phyloP scores from a whole-genome alignment of 306 rosid species.

The Cyclanthera cordifolia region DNA sequence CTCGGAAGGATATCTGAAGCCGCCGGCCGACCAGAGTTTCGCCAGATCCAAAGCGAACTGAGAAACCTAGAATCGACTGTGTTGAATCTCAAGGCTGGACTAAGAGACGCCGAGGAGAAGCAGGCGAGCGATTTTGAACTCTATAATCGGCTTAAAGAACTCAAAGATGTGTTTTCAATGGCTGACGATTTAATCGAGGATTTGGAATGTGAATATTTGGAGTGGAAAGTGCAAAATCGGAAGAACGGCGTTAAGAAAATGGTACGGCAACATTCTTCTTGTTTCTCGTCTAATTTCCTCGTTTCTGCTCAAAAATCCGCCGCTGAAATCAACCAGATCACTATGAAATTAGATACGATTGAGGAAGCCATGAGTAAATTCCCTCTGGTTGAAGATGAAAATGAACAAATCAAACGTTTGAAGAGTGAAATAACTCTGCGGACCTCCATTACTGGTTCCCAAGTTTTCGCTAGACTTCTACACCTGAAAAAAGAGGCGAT shows the following conservation, averaged over 20 bases:
- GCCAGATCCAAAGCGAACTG: constrained; percentile 6
- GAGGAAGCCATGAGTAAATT: not conserved
- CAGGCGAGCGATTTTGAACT: not conserved
- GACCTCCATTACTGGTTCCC: constrained; percentile 18
- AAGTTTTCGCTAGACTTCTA: constrained; percentile 16
- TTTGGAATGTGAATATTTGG: constrained; percentile 13
- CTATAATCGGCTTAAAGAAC: constrained; percentile 7
- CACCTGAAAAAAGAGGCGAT: not conserved
- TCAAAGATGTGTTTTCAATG: constrained; percentile 7
- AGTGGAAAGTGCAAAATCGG: not conserved
- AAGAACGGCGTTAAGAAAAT: not conserved
- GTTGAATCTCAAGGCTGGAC: constrained; percentile 11
- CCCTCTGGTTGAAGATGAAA: not conserved
- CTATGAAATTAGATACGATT: constrained; percentile 6
- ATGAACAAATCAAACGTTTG: not conserved
- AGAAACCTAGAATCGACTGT: constrained; percentile 7
- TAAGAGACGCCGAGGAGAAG: constrained; percentile 27
- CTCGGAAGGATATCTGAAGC: not conserved
- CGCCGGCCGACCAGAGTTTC: not conserved
- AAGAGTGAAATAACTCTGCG: constrained; percentile 6
- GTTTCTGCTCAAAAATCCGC: not conserved
- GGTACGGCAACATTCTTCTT: constrained; percentile 16
- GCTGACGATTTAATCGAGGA: constrained; percentile 22
- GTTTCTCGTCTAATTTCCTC: constrained; percentile 9
- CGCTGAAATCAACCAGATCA: constrained; percentile 10